Evolutionary conservation across 2,329 filamentous ascomycete species (phyloP), one percentile per base, ranked within the genome.

Genomic region (Beauveria sp.): DNA sequence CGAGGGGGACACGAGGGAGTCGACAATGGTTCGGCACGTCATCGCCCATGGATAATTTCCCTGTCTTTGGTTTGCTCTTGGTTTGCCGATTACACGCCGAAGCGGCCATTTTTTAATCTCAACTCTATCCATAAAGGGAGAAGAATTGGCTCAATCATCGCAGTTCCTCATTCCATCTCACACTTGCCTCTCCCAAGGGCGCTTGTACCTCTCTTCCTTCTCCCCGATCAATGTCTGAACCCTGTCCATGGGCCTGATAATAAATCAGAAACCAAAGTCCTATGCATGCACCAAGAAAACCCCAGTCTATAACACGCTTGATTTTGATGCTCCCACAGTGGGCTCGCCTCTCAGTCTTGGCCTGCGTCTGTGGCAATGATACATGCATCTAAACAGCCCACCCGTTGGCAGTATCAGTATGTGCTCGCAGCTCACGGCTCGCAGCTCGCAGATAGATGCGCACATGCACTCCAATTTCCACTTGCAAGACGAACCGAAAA

Each of bases 21-120:
- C 52, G 22, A 43, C 46, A 59, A 51, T 56, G 55, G 34, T 51
- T 59, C 44, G 26, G 51, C 22, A 59, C 46, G 37, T 48, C 12
- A 52, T 43, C 30, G 26, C 28, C 46, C 22, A 28, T 20, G 20
- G 20, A 37, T 10, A 37, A 37, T 14, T 37, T 37, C 12, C 34
- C 34, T 37, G 34, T 37, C 34, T 37, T 37, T 37, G 12, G 34
- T 37, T 37, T 37, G 34, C 14, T 37, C 34, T 37, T 37, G 34
- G 34, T 37, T 37, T 16, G 14, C 12, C 34, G 34, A 14, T 5
- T 37, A 37, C 12, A 37, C 34, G 34, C 34, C 12, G 34, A 37
- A 12, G 12, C 34, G 34, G 12, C 34, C 34, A 37, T 37, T 37
- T 2, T 37, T 37, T 37, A 37, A 37, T 37, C 34, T 37, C 34